phyloP scores from a whole-genome alignment of 768 basidiomycete genomes.

The Sporobolomyces pararoseus region DNA sequence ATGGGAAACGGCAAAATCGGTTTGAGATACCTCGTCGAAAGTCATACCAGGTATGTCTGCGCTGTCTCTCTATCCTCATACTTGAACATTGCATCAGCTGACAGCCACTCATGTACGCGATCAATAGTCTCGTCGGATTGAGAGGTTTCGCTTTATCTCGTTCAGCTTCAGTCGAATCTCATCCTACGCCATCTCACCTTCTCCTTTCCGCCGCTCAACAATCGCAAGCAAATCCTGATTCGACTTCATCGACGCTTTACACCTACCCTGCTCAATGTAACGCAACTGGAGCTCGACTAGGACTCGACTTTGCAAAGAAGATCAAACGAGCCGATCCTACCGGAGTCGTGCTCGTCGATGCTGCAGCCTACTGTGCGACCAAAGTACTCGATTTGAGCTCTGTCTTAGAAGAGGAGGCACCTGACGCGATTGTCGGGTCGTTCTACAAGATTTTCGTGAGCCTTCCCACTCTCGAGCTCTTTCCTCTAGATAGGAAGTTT shows the following conservation, averaged over 20 bases:
- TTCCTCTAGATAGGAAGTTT: background rate
- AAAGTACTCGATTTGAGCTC: constrained; percentile 36
- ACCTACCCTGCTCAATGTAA: constrained; percentile 45
- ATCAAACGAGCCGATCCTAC: constrained; percentile 24
- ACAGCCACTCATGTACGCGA: too few species aligned
- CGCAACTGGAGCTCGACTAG: constrained; percentile 41
- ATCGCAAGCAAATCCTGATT: background rate
- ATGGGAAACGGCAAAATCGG: background rate
- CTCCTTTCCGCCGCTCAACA: constrained; percentile 12
- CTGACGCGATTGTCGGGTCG: constrained; percentile 43
- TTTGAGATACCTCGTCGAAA: constrained; percentile 20
- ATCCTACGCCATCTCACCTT: background rate
- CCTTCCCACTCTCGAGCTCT: background rate
- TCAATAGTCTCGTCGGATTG: constrained; percentile 11
- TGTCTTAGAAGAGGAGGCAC: constrained; percentile 25
- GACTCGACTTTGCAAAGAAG: constrained; percentile 15
- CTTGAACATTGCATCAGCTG: too few species aligned
- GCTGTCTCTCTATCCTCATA: too few species aligned
- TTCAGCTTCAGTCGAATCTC: background rate
- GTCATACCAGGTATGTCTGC: constrained; percentile 19
- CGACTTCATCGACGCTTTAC: constrained; percentile 16
- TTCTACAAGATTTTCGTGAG: constrained; percentile 46
- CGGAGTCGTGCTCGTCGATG: constrained; percentile 41
- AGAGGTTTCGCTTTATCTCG: constrained; percentile 10
- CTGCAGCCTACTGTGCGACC: constrained; percentile 43